phyloP scores from a whole-genome alignment of 305 asterid genomes.

The Euphrasia arctica region DNA sequence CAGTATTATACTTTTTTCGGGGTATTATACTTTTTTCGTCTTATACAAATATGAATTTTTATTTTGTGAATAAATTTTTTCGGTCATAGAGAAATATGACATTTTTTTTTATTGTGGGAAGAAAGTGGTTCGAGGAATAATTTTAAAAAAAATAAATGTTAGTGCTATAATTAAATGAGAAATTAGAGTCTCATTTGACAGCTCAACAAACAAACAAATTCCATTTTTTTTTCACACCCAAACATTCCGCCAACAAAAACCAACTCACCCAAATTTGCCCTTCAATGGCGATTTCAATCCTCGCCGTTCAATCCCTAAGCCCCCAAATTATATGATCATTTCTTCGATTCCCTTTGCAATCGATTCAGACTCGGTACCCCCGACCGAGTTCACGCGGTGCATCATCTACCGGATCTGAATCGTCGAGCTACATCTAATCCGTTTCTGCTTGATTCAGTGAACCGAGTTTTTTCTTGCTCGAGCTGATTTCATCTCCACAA shows the following conservation, averaged over 20 bases:
- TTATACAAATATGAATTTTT: too few species aligned
- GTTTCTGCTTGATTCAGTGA: conserved; percentile 19
- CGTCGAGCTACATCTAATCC: conserved; percentile 19
- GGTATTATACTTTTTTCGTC: too few species aligned
- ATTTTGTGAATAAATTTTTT: too few species aligned
- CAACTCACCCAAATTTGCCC: conserved; percentile 6
- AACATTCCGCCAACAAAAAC: conserved; percentile 38
- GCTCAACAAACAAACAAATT: conserved; percentile 35
- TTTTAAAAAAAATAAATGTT: too few species aligned
- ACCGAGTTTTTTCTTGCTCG: conserved; percentile 18
- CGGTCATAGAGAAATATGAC: too few species aligned
- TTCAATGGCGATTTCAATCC: conserved; percentile 37
- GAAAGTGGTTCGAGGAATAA: too few species aligned
- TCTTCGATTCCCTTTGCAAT: conserved; percentile 9
- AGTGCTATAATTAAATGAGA: too few species aligned
- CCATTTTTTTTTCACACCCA: conserved; percentile 20
- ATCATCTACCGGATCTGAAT: conserved; percentile 31
- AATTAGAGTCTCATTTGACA: conserved; percentile 21
- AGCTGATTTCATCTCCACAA: background rate
- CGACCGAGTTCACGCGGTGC: background rate
- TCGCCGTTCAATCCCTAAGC: conserved; percentile 20
- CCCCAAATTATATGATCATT: conserved; percentile 1
- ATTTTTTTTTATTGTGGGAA: too few species aligned
- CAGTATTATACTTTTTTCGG: too few species aligned
- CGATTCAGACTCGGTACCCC: conserved; percentile 23